A percentile compares a stretch with the other conserved stretches of the same genome.
Evolutionary conservation across 192 early-diverging fungal species (phyloP).

Genomic region (Glomus cerebriforme): DNA sequence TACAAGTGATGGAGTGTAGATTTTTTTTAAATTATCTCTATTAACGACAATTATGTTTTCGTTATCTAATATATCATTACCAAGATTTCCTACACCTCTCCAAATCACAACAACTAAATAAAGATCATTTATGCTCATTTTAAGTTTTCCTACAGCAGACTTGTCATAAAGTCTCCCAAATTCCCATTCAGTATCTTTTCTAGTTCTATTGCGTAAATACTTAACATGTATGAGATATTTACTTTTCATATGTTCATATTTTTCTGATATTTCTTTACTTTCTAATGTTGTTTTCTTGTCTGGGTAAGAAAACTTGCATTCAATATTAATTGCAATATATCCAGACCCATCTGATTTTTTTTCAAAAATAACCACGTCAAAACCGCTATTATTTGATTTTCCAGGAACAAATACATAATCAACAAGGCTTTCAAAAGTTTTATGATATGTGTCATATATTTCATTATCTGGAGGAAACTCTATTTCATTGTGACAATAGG

Average conservation of each 20-base stretch:
- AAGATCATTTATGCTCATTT: background rate
- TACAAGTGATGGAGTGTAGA: too few relatives aligned
- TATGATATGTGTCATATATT: background rate
- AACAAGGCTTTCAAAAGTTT: background rate
- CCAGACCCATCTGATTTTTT: background rate
- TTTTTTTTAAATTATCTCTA: too few relatives aligned
- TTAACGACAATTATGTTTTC: too few relatives aligned
- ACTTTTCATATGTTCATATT: slow-evolving; percentile 7
- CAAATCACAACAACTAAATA: background rate
- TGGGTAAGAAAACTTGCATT: slow-evolving; percentile 13
- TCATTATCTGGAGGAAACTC: slow-evolving; percentile 5
- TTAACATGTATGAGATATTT: slow-evolving; percentile 8
- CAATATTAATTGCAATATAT: slow-evolving; percentile 14
- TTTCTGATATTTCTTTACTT: background rate
- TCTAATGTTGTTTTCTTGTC: background rate
- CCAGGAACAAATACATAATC: slow-evolving; percentile 8
- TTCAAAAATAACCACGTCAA: slow-evolving; percentile 15
- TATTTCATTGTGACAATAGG: background rate
- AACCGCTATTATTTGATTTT: slow-evolving; percentile 2
- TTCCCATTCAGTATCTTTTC: background rate
- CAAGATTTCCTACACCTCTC: background rate
- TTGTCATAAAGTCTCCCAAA: background rate
- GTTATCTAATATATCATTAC: too few relatives aligned
- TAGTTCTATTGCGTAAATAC: background rate
- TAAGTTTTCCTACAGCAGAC: slow-evolving; percentile 10